Evolutionary conservation across 192 early-diverging fungal species (phyloP), one percentile per base, ranked within the genome.

Genomic region (Thoreauomyces humboldtii): DNA sequence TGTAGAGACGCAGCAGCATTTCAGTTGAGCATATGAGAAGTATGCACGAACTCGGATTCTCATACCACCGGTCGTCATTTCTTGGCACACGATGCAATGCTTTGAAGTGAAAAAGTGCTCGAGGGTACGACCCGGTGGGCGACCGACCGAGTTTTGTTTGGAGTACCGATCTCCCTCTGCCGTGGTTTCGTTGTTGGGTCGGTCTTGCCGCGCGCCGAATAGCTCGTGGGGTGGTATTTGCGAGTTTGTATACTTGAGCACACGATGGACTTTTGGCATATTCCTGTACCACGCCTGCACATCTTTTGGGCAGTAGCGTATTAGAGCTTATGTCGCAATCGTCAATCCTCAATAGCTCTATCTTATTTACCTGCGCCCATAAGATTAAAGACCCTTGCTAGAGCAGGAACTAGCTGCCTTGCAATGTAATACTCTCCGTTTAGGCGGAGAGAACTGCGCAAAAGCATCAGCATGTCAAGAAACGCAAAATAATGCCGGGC

Each of bases 351-450:
- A n/a, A n/a, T n/a, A n/a, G n/a, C n/a, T n/a, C n/a, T n/a, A n/a
- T n/a, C n/a, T n/a, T n/a, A n/a, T n/a, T n/a, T 69, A 74, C 87
- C 83, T 4, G 81, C 86, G 29, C 92, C 93, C 0, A 92, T 75
- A 1, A 95, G 74, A 22, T 87, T 86, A 42, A 98, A 88, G 9
- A 94, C 72, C 17, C 95, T 67, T 36, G 84, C 73, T 11, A 98
- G 73, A 0, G 90, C 82, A 2, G 92, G 92, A 28, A 92, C 85
- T 9, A 93, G 82, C 77, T 92, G 91, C 69, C 91, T 91, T 1
- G 75, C 73, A 45, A 98, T 88, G 63, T 98, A 98, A 62, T 94
- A 95, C 31, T 80, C 79, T 6, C 81, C 86, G 68, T 98, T 80
- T 14, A 92, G 69, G 17, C 83, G 76, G 29, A 47, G n/a, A 25